Conservation (phyloP, 1,284 basidiomycete genomes). For the Austropuccinia psidii region DNA sequence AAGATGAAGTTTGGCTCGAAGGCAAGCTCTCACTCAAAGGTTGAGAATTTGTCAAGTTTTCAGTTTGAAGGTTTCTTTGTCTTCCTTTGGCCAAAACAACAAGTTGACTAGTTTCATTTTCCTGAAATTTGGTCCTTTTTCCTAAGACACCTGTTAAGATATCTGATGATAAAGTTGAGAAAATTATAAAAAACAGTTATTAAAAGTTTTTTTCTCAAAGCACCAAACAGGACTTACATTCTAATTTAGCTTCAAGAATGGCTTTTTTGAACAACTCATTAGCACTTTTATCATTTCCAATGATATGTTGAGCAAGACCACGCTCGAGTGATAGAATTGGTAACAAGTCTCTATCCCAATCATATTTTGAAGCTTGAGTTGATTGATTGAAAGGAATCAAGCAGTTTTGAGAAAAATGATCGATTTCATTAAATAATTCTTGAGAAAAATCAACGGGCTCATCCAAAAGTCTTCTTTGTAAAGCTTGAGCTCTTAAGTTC, state of each 20-base stretch:
- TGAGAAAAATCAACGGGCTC: constrained; percentile 56
- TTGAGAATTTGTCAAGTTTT: background rate
- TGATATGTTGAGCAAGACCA: constrained; percentile 21
- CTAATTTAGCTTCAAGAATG: constrained; percentile 65
- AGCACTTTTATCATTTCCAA: constrained; percentile 60
- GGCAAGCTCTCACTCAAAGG: background rate
- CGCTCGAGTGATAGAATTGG: constrained; percentile 24
- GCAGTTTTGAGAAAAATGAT: constrained; percentile 44
- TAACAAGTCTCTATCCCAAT: too few species aligned
- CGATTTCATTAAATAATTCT: background rate
- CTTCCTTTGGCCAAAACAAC: constrained; percentile 83
- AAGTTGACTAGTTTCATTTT: constrained; percentile 75
- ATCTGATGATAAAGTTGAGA: too few species aligned
- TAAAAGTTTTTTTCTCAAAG: too few species aligned
- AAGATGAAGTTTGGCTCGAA: constrained; percentile 1
- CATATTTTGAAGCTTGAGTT: background rate
- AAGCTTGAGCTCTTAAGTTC: constrained; percentile 62
- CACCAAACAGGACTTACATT: constrained; percentile 52
- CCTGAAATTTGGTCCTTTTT: constrained; percentile 89
- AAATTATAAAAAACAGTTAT: too few species aligned
- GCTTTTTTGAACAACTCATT: constrained; percentile 72
- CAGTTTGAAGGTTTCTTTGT: background rate
- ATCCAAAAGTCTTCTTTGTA: constrained; percentile 79
- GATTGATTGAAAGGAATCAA: background rate
- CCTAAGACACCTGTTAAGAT: constrained; percentile 89